phyloP scores from a whole-genome alignment of 805 yeast genomes.

The Millerozyma acaciae region DNA sequence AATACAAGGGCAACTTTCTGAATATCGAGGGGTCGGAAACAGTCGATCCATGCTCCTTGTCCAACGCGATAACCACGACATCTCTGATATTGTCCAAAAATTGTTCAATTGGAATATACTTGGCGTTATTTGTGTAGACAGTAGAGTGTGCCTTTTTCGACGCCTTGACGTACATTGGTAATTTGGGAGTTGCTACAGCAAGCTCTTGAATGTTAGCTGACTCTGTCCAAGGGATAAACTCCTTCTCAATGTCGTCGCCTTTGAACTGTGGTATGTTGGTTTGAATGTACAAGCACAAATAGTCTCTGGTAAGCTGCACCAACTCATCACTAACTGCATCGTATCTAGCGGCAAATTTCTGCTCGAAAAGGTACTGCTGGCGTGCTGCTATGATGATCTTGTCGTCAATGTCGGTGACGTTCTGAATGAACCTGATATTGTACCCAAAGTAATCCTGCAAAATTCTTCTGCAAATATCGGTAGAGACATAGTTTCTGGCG shows the following conservation, averaged over 20 bases:
- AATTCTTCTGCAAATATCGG: constrained; percentile 88
- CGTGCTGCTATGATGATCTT: constrained; percentile 94
- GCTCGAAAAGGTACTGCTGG: constrained; percentile 74
- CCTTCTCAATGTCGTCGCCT: constrained; percentile 20
- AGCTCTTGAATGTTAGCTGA: constrained; percentile 47
- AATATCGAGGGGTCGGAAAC: constrained; percentile 85
- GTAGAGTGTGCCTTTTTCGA: constrained; percentile 49
- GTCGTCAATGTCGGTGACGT: constrained; percentile 98
- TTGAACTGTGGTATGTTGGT: constrained; percentile 51
- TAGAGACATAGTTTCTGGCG: constrained; percentile 93
- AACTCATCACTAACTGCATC: constrained; percentile 32
- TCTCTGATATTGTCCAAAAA: constrained; percentile 61
- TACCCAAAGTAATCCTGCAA: constrained; percentile 90
- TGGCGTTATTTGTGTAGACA: constrained; percentile 22
- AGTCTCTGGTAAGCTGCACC: constrained; percentile 33
- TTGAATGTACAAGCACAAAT: constrained; percentile 46
- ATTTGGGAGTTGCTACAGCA: constrained; percentile 67
- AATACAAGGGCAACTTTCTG: constrained; percentile 74
- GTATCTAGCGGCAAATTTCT: constrained; percentile 38
- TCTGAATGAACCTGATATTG: constrained; percentile 83
- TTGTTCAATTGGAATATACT: constrained; percentile 21
- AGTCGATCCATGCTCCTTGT: constrained; percentile 63
- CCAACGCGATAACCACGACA: constrained; percentile 70
- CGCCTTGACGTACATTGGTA: constrained; percentile 78
- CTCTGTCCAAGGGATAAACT: constrained; percentile 50